Evolutionary conservation across 2,329 filamentous ascomycete genomes (phyloP).

Genomic region (Colletotrichum sp.): DNA sequence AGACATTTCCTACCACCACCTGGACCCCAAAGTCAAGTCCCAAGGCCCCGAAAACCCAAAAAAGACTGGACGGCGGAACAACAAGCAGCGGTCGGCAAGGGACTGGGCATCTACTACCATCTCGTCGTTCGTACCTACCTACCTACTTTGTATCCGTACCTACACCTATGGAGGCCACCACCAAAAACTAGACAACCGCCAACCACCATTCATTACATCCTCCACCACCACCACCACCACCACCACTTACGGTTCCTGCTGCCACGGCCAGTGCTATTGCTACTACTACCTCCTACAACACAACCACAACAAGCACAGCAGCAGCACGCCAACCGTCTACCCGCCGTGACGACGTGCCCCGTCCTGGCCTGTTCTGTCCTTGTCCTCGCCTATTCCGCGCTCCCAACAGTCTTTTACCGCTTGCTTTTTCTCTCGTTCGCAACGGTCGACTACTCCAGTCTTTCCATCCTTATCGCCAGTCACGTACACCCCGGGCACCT

Average conservation of each 20-base stretch:
- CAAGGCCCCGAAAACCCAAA: background rate
- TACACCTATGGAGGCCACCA: background rate
- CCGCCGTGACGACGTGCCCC: constrained; percentile 16
- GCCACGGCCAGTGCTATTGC: background rate
- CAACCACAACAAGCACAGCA: background rate
- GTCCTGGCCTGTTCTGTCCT: background rate
- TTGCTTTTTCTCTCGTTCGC: constrained; percentile 10
- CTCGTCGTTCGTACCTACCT: background rate
- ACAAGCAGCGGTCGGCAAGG: background rate
- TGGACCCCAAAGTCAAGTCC: background rate
- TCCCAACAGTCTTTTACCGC: constrained; percentile 12
- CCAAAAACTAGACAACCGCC: background rate
- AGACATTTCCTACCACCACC: background rate
- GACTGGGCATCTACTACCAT: background rate
- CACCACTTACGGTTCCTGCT: background rate
- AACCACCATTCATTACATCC: background rate
- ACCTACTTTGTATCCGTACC: background rate
- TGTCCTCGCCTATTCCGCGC: constrained; percentile 5
- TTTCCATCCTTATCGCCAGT: constrained; percentile 1
- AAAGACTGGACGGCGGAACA: background rate
- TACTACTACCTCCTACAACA: background rate
- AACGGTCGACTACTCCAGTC: constrained; percentile 16
- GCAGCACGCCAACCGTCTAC: background rate
- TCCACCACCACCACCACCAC: background rate
- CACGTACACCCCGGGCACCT: background rate